Base-by-base conservation (phyloP, 306 rosid species). In the Cucurbita ficifolia region DNA sequence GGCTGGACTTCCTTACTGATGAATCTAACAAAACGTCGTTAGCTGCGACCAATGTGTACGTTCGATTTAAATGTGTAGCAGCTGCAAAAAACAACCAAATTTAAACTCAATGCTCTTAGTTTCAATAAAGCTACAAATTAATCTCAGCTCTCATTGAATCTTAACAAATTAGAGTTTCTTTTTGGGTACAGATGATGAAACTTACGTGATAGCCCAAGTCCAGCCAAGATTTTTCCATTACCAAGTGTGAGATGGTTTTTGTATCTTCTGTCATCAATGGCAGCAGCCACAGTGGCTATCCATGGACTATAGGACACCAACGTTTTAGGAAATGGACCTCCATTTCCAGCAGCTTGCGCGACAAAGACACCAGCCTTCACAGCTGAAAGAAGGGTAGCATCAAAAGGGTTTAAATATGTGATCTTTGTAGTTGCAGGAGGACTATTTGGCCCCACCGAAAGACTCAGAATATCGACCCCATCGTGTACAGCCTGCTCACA, bases 311-410 rank as follows among this genome's bases (percentile, higher is more conserved):
- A 95, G 6, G 99, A 95, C 83, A 95, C 91, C 87, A 95, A 42
- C 55, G 99, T 91, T 86, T 89, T 95, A 2, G 96, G 99, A 78
- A 88, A 95, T 53, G 99, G 99, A 46, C 99, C 99, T 43, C 99
- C 99, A 81, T 95, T 95, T 81, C 99, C 99, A 75, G 97, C 99
- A 29, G 99, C 99, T 85, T 95, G 99, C 51, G 93, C 99, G 42
- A 95, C 97, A 88, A 95, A 95, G 75, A 95, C 96, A 42, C 99
- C 99, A 56, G 99, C 99, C 82, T 91, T 95, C 87, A 95, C 99
- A 45, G 99, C 99, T 70, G 96, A 87, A 78, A 95, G 97, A 89
- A 95, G 99, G 61, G 99, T 91, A 18, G 90, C 99, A 87, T 95
- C 99, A 78, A 95, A 95, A 63, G 99, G 99, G 80, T 91, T 95